Evolutionary conservation across 768 basidiomycete species (phyloP).

Genomic region (Glaciozyma martinii): DNA sequence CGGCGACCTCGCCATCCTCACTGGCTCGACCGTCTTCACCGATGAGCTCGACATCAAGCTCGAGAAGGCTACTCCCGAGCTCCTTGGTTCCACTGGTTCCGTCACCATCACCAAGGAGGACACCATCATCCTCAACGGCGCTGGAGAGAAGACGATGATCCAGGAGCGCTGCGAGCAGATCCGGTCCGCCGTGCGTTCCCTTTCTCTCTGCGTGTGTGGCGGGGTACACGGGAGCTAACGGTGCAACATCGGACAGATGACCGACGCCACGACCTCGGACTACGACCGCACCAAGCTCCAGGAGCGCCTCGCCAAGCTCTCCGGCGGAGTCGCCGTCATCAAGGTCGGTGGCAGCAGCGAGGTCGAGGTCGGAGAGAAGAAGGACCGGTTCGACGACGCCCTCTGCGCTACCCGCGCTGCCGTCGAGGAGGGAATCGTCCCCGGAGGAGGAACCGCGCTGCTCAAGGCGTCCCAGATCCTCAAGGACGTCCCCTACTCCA

Average conservation of each 20-base stretch:
- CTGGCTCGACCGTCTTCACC: constrained; percentile 95
- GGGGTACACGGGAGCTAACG: too few relatives aligned
- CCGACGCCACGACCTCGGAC: constrained; percentile 76
- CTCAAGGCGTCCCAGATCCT: constrained; percentile 65
- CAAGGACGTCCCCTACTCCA: constrained; percentile 63
- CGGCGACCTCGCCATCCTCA: constrained; percentile 92
- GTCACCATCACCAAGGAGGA: constrained; percentile 97
- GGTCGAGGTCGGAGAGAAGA: constrained; percentile 98
- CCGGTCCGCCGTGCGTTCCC: constrained; percentile 48
- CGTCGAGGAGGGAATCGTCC: constrained; percentile 96
- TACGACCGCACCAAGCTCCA: constrained; percentile 92
- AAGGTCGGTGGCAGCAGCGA: constrained; percentile 89
- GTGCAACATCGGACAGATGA: constrained; percentile 44
- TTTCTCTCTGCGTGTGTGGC: too few relatives aligned
- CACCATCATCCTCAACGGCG: constrained; percentile 89
- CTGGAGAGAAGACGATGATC: constrained; percentile 80
- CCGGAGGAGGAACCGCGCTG: constrained; percentile 81
- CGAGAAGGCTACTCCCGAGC: constrained; percentile 73
- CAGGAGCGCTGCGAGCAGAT: constrained; percentile 93
- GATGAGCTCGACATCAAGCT: constrained; percentile 96
- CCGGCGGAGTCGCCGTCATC: constrained; percentile 95
- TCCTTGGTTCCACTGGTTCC: constrained; percentile 82
- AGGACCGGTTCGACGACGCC: constrained; percentile 75
- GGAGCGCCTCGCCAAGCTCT: constrained; percentile 91
- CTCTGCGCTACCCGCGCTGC: constrained; percentile 96